Evolutionary conservation across 163 green algal species (phyloP).

Genomic region (Prototheca wickerhamii): DNA sequence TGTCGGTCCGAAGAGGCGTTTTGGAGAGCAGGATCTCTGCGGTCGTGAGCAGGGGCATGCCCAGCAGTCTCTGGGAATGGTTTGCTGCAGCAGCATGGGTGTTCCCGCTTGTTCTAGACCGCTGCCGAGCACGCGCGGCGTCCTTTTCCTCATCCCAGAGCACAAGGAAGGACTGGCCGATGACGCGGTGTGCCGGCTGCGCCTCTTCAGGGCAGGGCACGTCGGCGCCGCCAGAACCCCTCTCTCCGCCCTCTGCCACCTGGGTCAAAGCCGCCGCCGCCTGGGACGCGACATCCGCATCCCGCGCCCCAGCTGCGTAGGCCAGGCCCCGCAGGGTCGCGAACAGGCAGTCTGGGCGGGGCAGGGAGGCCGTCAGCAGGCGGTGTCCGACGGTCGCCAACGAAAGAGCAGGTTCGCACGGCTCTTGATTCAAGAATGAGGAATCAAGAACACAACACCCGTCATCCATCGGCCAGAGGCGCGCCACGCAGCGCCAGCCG

Average conservation of each 20-base stretch:
- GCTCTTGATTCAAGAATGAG: too few relatives aligned
- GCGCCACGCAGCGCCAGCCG: constrained; percentile 10
- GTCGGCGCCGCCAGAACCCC: not conserved
- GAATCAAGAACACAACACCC: not conserved
- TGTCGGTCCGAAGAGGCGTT: too few relatives aligned
- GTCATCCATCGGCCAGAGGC: not conserved
- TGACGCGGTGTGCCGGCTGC: too few relatives aligned
- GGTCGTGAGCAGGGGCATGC: too few relatives aligned
- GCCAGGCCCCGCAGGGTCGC: constrained; percentile 49
- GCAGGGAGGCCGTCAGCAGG: constrained; percentile 5
- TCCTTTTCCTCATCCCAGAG: not conserved
- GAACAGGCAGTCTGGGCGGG: constrained; percentile 6
- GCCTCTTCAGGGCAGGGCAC: not conserved
- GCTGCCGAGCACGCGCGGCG: too few relatives aligned
- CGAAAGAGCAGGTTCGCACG: too few relatives aligned
- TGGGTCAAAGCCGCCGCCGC: constrained; percentile 38
- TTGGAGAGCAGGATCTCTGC: too few relatives aligned
- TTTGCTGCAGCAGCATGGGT: too few relatives aligned
- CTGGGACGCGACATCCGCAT: constrained; percentile 47
- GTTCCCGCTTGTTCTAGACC: too few relatives aligned
- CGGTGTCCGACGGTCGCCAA: too few relatives aligned
- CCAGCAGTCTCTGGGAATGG: too few relatives aligned
- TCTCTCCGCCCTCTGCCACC: not conserved
- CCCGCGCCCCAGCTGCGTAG: constrained; percentile 65
- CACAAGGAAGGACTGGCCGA: not conserved